Percentiles rank a stretch among this genome's conserved stretches.
Conservation (phyloP, 495 filamentous ascomycete species). For the Xanthoparmelia taractica region DNA sequence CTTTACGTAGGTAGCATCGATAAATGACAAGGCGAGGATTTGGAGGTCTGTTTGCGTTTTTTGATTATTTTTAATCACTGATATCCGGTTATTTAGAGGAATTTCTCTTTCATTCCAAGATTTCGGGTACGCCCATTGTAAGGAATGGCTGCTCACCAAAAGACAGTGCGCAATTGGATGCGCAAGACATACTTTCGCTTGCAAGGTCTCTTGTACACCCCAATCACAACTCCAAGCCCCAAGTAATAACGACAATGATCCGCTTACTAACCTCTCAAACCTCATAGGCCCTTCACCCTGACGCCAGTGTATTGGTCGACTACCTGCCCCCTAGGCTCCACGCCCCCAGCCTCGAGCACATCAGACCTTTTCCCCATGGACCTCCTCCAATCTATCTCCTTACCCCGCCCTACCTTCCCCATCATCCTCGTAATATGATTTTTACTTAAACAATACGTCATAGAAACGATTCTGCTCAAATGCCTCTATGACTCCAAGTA, state of each 20-base stretch:
- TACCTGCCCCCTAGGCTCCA: not conserved
- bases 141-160: too few relatives aligned
- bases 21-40: too few relatives aligned
- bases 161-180: too few relatives aligned
- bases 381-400: slow-evolving; percentile 35
- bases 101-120: too few relatives aligned
- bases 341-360: slow-evolving; percentile 4
- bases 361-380: slow-evolving; percentile 19
- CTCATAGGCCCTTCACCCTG: not conserved
- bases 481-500: slow-evolving; percentile 35
- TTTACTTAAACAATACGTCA: slow-evolving; percentile 36
- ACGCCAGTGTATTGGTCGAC: not conserved
- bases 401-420: slow-evolving; percentile 39
- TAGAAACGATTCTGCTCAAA: slow-evolving; percentile 38
- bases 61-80: too few relatives aligned
- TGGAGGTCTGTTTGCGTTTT: too few relatives aligned
- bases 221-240: too few relatives aligned
- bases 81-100: too few relatives aligned
- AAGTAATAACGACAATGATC: not conserved
- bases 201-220: not conserved
- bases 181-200: too few relatives aligned
- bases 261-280: not conserved
- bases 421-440: slow-evolving; percentile 39
- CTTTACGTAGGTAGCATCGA: too few relatives aligned
- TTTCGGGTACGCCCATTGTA: too few relatives aligned